Base-by-base conservation (phyloP, 306 rosid species). In the Castanopsis chinensis region DNA sequence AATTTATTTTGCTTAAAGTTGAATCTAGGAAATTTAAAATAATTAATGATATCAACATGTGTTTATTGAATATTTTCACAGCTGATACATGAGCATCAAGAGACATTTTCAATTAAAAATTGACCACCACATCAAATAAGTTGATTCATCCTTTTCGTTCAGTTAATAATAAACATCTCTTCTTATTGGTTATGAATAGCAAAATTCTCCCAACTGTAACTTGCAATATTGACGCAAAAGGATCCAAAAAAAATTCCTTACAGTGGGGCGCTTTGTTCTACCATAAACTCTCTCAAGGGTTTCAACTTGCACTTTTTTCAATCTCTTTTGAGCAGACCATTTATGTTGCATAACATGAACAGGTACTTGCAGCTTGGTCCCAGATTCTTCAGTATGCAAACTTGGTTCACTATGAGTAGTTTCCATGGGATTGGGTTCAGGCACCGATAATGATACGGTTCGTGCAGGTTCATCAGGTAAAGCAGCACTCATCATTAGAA, bases 261-360 rank as follows among this genome's bases (percentile, higher is more conserved):
- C 98, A 68, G 98, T 91, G 77, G 99, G 99, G 17, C 98, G 93
- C 85, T 90, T 92, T 69, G 98, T 78, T 86, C 91, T 93, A 78
- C 84, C 82, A 74, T 90, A 91, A 35, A 95, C 85, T 67, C 87
- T 87, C 83, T 95, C 97, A 57, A 93, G 86, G 79, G 99, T 93
- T 88, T 90, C 89, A 65, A 91, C 59, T 11, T 93, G 96, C 55
- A 80, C 81, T 85, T 90, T 93, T 85, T 95, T 95, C 80, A 91
- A 72, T 85, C 96, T 86, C 93, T 91, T 95, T 79, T 85, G 91
- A 64, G 90, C 88, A 73, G 87, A 75, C 90, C 97, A 91, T 43
- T 56, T 81, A 30, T 81, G 87, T 57, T 93, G 97, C 94, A 76
- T 77, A 71, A 85, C 88, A 85, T 95, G 94, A 85, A 91, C 78